Conservation (phyloP, 176 grass and related monocot genomes). For the Poa pratensis region DNA sequence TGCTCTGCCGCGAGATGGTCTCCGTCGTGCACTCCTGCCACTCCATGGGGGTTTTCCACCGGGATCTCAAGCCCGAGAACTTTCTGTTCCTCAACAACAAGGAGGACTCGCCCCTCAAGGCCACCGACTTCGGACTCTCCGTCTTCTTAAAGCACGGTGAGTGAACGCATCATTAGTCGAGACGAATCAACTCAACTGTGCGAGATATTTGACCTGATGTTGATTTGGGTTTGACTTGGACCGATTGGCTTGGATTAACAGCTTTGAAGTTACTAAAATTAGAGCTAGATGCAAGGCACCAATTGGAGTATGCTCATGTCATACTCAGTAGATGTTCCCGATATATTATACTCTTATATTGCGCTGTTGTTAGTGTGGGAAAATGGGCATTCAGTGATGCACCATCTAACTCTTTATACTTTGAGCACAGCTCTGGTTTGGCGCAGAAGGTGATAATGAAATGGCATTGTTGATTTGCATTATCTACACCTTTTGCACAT, state of each 20-base stretch:
- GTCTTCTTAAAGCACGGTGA: constrained; percentile 93
- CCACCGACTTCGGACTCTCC: constrained; percentile 95
- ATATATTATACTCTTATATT: neutral
- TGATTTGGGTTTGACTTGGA: constrained; percentile 39
- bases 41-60: constrained; percentile 99
- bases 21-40: constrained; percentile 91
- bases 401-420: constrained; percentile 7
- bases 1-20: constrained; percentile 89
- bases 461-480: constrained; percentile 30
- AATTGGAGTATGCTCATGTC: constrained; percentile 25
- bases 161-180: neutral
- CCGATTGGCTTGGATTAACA: neutral
- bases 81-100: constrained; percentile 80
- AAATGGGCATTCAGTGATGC: constrained; percentile 20
- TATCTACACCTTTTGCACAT: neutral
- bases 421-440: neutral
- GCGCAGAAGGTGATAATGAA: neutral
- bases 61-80: constrained; percentile 98
- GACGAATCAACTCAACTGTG: neutral
- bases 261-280: constrained; percentile 37
- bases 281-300: constrained; percentile 5
- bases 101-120: constrained; percentile 95
- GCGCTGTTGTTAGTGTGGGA: neutral
- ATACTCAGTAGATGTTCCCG: neutral
- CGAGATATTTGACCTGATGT: constrained; percentile 20